Percentiles rank a stretch among this genome's conserved stretches.
These are phyloP conservation scores for Hymenoscyphus occultus DNA, from an alignment of 2,329 filamentous ascomycete species.

Conservation along the genomic window DNA sequence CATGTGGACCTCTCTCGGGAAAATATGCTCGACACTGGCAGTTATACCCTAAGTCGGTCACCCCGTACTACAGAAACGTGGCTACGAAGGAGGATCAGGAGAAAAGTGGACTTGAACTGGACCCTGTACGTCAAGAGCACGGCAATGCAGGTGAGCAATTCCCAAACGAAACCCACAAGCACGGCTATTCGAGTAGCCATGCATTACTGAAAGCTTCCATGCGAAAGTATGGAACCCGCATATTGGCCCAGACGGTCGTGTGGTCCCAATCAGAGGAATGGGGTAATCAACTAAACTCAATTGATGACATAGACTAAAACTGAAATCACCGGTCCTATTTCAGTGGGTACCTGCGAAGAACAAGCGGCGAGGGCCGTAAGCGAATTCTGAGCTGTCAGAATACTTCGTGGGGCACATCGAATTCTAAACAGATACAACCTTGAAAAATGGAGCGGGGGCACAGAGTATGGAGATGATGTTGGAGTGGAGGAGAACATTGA, in stretches of 20 bases:
- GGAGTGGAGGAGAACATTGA: neutral
- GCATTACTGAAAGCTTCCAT: neutral
- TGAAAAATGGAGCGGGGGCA: neutral
- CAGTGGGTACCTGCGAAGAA: slow-evolving; percentile 2
- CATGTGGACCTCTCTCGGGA: slow-evolving; percentile 2
- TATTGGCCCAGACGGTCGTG: neutral
- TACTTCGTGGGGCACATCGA: neutral
- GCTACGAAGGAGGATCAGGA: neutral
- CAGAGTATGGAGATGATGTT: neutral
- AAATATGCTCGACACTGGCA: neutral
- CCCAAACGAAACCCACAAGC: neutral
- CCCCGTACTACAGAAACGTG: neutral
- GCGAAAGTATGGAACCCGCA: neutral
- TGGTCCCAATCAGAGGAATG: neutral
- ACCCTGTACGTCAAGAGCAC: neutral
- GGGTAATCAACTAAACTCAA: neutral
- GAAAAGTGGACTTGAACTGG: neutral
- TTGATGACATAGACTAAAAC: neutral
- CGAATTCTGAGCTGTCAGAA: slow-evolving; percentile 1
- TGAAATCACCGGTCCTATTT: neutral
- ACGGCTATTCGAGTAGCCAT: neutral
- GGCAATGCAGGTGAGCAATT: slow-evolving; percentile 1
- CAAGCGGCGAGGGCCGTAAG: neutral
- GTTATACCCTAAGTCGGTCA: neutral
- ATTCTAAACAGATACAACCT: neutral